phyloP scores from a whole-genome alignment of 129 eudicot species.

The Tagetes erecta region DNA sequence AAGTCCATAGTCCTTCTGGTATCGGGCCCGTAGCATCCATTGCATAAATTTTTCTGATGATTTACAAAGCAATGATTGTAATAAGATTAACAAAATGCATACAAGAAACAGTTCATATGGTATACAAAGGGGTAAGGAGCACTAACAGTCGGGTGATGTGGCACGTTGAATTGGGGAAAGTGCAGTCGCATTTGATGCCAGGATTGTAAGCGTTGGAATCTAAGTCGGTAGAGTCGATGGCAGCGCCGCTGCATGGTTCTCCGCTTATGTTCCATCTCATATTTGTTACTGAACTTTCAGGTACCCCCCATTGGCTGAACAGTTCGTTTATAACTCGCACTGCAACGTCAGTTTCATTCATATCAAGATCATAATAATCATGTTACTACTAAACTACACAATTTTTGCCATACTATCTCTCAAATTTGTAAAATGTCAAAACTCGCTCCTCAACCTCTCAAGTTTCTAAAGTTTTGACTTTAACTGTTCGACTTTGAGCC shows the following conservation, averaged over 20 bases:
- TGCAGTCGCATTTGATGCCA: conserved; percentile 64
- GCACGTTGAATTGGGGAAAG: conserved; percentile 41
- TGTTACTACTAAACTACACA: too few relatives aligned
- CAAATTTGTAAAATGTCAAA: too few relatives aligned
- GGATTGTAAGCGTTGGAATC: conserved; percentile 35
- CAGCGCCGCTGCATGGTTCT: conserved; percentile 67
- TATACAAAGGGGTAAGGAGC: not conserved
- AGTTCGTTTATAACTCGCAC: conserved; percentile 49
- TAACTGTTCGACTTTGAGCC: too few relatives aligned
- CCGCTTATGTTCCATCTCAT: conserved; percentile 62
- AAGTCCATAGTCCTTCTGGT: conserved; percentile 79
- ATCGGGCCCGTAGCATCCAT: conserved; percentile 42
- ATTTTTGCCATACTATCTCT: too few relatives aligned
- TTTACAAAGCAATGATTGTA: not conserved
- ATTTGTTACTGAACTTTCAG: conserved; percentile 16
- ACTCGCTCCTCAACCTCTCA: too few relatives aligned
- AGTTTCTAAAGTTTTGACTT: too few relatives aligned
- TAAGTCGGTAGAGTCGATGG: conserved; percentile 38
- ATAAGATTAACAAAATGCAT: not conserved
- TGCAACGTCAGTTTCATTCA: conserved; percentile 25
- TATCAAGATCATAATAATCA: not conserved
- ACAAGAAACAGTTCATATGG: not conserved
- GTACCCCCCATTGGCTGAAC: conserved; percentile 46
- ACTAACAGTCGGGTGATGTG: conserved; percentile 63
- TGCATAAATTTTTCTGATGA: conserved; percentile 54